Evolutionary conservation across 2,329 filamentous ascomycete species (phyloP).

Genomic region (Claviceps monticola): DNA sequence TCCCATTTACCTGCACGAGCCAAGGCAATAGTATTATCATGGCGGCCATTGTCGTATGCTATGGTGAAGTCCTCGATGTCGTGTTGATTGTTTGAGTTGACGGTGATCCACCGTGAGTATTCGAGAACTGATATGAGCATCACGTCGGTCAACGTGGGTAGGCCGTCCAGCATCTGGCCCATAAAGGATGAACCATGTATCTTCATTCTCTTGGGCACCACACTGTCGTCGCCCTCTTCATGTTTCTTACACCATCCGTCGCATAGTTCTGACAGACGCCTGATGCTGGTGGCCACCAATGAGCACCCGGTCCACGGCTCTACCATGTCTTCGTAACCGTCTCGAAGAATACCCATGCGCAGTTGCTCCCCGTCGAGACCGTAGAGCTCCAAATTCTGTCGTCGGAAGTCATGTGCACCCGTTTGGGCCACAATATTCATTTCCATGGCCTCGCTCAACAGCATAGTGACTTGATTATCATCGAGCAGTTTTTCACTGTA

Average conservation of each 20-base stretch:
- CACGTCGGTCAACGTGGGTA: slow-evolving; percentile 38
- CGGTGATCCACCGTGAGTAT: slow-evolving; percentile 34
- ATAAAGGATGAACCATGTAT: slow-evolving; percentile 27
- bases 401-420: slow-evolving; percentile 57
- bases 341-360: slow-evolving; percentile 46
- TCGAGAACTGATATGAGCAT: slow-evolving; percentile 42
- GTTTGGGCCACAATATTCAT: slow-evolving; percentile 43
- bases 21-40: slow-evolving; percentile 38
- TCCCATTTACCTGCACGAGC: slow-evolving; percentile 43
- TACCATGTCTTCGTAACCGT: slow-evolving; percentile 54
- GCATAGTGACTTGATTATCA: slow-evolving; percentile 36
- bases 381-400: slow-evolving; percentile 54
- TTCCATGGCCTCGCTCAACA: slow-evolving; percentile 54
- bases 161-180: slow-evolving; percentile 29
- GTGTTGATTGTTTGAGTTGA: slow-evolving; percentile 28
- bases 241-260: slow-evolving; percentile 40
- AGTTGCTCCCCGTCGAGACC: slow-evolving; percentile 56
- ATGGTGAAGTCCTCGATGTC: slow-evolving; percentile 32
- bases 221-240: slow-evolving; percentile 17
- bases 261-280: slow-evolving; percentile 44
- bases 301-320: slow-evolving; percentile 75
- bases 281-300: slow-evolving; percentile 46
- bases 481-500: slow-evolving; percentile 49
- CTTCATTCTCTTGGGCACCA: slow-evolving; percentile 17
- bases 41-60: slow-evolving; percentile 35